Evolutionary conservation across 306 rosid species (phyloP).

Genomic region (Lagenaria siceraria): DNA sequence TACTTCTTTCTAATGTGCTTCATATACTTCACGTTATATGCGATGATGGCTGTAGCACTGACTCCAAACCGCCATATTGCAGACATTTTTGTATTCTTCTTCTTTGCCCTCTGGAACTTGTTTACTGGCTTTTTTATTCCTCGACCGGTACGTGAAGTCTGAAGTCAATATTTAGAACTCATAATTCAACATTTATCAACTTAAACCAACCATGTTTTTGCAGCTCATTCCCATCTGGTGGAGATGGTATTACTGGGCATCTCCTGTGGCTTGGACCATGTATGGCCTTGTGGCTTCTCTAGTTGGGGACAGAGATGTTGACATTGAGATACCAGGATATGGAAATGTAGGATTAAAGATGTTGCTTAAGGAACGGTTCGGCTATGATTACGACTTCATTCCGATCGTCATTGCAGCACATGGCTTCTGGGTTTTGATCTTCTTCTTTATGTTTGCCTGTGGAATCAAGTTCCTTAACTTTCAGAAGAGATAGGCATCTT

Average conservation of each 20-base stretch:
- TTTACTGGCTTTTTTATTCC: slow-evolving; percentile 34
- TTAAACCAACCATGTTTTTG: neutral
- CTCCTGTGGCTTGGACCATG: slow-evolving; percentile 38
- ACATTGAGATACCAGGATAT: slow-evolving; percentile 17
- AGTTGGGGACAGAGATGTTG: slow-evolving; percentile 20
- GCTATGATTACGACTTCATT: slow-evolving; percentile 36
- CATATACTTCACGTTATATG: slow-evolving; percentile 32
- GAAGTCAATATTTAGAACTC: neutral
- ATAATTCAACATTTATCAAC: too few species aligned
- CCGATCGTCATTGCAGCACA: slow-evolving; percentile 29
- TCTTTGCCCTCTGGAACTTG: slow-evolving; percentile 34
- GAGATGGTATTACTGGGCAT: slow-evolving; percentile 42
- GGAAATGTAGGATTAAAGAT: slow-evolving; percentile 16
- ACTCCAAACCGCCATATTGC: slow-evolving; percentile 35
- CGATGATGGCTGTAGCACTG: slow-evolving; percentile 39
- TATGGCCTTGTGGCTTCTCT: slow-evolving; percentile 31
- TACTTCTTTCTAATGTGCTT: slow-evolving; percentile 25
- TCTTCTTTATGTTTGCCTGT: slow-evolving; percentile 44
- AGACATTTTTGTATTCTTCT: slow-evolving; percentile 24
- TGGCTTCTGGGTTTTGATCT: slow-evolving; percentile 29
- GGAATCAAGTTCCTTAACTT: slow-evolving; percentile 55
- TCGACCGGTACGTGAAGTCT: slow-evolving; percentile 9
- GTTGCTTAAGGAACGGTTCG: slow-evolving; percentile 24
- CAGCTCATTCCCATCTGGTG: slow-evolving; percentile 45
- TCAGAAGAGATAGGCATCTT: slow-evolving; percentile 29